Conservation (phyloP, 345 rosid genomes). For the Eucalyptus victrix region DNA sequence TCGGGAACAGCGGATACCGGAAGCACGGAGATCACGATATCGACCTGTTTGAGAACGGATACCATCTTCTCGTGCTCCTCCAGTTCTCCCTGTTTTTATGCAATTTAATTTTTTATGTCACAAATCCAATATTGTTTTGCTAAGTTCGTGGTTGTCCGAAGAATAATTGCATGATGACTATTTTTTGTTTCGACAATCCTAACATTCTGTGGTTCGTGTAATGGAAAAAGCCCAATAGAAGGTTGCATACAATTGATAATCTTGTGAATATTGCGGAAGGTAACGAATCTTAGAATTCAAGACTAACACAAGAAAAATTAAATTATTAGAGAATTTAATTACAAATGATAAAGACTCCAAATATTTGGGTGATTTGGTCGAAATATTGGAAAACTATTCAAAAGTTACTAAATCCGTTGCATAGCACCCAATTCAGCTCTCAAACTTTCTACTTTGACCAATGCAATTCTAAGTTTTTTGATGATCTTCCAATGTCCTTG, state of each 20-base stretch:
- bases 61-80: constrained; percentile 30
- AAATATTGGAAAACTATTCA: neutral
- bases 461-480: neutral
- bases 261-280: no score
- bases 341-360: neutral
- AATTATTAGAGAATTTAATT: no score
- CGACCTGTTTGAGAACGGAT: constrained; percentile 4
- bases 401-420: no score
- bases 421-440: neutral
- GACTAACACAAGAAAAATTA: no score
- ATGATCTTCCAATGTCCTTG: neutral
- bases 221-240: neutral
- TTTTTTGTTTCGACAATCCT: neutral
- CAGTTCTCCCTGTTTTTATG: constrained; percentile 19
- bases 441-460: neutral
- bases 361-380: neutral
- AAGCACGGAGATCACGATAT: constrained; percentile 24
- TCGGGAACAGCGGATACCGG: constrained; percentile 7
- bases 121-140: neutral
- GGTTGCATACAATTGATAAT: neutral
- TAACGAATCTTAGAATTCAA: no score
- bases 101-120: neutral
- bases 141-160: neutral
- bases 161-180: neutral
- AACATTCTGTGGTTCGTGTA: neutral